Conservation (phyloP, 345 rosid species). For the Lepidium didymum region DNA sequence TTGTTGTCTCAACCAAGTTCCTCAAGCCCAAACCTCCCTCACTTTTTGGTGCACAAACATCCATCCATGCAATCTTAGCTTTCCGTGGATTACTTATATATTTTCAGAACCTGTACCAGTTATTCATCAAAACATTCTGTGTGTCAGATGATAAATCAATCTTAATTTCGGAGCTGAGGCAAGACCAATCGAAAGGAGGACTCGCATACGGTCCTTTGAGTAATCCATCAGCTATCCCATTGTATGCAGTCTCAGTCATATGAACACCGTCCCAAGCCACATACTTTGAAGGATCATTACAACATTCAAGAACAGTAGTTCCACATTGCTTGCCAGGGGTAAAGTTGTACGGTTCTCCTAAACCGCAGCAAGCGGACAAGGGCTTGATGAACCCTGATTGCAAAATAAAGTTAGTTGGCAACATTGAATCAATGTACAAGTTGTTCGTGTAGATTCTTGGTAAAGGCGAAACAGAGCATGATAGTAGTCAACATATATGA, state of each 20-base stretch:
- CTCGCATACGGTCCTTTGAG: constrained; percentile 18
- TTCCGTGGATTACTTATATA: too few relatives aligned
- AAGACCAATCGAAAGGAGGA: constrained; percentile 22
- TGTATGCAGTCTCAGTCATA: constrained; percentile 26
- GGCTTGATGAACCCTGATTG: constrained; percentile 26
- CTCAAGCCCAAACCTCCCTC: too few relatives aligned
- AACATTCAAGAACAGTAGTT: not conserved
- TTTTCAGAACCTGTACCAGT: not conserved
- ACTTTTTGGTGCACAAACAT: too few relatives aligned
- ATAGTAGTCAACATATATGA: constrained; percentile 42
- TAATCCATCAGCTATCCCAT: constrained; percentile 9
- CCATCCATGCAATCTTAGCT: too few relatives aligned
- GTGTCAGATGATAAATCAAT: not conserved
- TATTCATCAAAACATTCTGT: not conserved
- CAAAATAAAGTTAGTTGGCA: not conserved
- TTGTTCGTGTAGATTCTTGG: not conserved
- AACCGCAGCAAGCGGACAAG: constrained; percentile 35
- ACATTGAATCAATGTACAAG: not conserved
- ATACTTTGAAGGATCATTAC: constrained; percentile 32
- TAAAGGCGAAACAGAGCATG: constrained; percentile 3
- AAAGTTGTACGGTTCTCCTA: constrained; percentile 34
- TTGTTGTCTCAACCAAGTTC: too few relatives aligned
- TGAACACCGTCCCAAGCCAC: constrained; percentile 44
- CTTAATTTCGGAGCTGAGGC: not conserved
- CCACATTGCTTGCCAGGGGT: constrained; percentile 14